A percentile compares a stretch with the other conserved stretches of the same genome.
phyloP scores from a whole-genome alignment of 164 flowering plant species.

The Sextonia rubra region DNA sequence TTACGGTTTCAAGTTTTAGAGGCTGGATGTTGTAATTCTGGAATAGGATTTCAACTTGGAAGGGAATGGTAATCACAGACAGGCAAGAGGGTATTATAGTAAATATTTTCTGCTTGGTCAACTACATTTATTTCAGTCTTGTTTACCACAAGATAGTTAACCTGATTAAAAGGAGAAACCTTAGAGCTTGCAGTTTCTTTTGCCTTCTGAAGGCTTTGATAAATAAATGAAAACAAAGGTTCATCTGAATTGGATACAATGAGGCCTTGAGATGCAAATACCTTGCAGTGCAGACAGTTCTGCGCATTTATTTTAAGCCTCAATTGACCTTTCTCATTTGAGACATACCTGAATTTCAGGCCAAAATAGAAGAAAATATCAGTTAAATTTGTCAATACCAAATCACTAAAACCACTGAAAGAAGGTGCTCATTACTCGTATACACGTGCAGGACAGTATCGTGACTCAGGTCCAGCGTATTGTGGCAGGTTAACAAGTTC shows the following conservation, averaged over 20 bases:
- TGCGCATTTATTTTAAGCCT: constrained; percentile 94
- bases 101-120: too few relatives aligned
- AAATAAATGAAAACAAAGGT: neutral
- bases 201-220: neutral
- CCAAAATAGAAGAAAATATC: neutral
- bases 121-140: too few relatives aligned
- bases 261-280: constrained; percentile 12
- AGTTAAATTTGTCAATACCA: neutral
- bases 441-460: constrained; percentile 98
- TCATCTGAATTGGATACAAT: neutral
- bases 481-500: constrained; percentile 67
- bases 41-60: too few relatives aligned
- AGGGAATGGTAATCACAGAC: neutral
- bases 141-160: too few relatives aligned
- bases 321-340: constrained; percentile 52
- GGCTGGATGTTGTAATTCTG: too few relatives aligned
- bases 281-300: constrained; percentile 98
- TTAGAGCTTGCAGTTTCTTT: neutral
- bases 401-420: constrained; percentile 3
- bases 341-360: constrained; percentile 48
- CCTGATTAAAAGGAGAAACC: neutral
- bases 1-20: neutral
- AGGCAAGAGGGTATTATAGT: neutral
- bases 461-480: constrained; percentile 85
- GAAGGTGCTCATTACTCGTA: constrained; percentile 61